phyloP scores from a whole-genome alignment of 768 basidiomycete species.

The Russula sp. region DNA sequence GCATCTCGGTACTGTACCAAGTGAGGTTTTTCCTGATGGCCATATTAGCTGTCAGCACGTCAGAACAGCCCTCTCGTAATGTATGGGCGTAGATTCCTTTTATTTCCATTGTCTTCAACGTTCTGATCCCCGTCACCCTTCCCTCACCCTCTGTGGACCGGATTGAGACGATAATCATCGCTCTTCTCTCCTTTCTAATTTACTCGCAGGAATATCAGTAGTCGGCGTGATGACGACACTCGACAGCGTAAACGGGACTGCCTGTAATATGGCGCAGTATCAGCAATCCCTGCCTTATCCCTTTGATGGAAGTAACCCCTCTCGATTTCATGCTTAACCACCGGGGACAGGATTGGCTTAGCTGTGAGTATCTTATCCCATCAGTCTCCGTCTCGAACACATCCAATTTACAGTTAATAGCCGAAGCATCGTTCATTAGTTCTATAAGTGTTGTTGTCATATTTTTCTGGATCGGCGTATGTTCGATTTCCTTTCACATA shows the following conservation, averaged over 20 bases:
- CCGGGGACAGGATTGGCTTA: constrained; percentile 40
- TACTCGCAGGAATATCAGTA: background rate
- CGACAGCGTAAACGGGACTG: constrained; percentile 18
- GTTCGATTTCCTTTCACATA: too few relatives aligned
- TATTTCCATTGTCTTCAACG: background rate
- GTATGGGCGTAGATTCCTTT: background rate
- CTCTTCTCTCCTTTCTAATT: too few relatives aligned
- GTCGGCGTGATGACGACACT: background rate
- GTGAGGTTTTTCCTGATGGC: too few relatives aligned
- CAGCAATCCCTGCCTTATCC: too few relatives aligned
- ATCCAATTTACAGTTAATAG: constrained; percentile 34
- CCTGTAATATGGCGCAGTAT: constrained; percentile 12
- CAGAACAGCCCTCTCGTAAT: background rate
- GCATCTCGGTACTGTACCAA: too few relatives aligned
- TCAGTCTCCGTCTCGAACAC: constrained; percentile 19
- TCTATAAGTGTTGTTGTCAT: background rate
- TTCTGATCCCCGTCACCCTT: background rate
- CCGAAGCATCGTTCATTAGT: constrained; percentile 32
- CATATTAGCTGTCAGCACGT: too few relatives aligned
- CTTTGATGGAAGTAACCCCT: too few relatives aligned
- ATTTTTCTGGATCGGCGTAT: too few relatives aligned
- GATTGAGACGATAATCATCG: background rate
- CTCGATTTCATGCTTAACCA: constrained; percentile 34
- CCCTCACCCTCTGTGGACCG: background rate
- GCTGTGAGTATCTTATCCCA: constrained; percentile 34